Percentiles rank a stretch among this genome's conserved stretches.
These are phyloP conservation scores for Podaxis sp. DNA, from an alignment of 768 basidiomycete genomes.

Conservation along the genomic window DNA sequence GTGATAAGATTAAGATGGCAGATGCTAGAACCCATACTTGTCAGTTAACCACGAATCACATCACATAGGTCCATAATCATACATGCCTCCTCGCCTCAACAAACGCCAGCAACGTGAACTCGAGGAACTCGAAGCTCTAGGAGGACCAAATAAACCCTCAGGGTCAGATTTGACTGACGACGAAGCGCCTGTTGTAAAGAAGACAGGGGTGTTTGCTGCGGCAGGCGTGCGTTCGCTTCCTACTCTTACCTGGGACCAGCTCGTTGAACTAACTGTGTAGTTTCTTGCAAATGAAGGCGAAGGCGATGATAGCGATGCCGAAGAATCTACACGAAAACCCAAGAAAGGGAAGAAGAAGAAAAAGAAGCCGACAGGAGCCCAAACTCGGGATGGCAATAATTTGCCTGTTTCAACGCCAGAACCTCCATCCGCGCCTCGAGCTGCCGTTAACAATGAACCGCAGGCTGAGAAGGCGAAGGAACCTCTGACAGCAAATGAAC, in stretches of 20 bases:
- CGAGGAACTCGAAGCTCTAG: slow-evolving; percentile 71
- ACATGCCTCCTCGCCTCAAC: slow-evolving; percentile 73
- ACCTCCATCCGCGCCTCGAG: slow-evolving; percentile 5
- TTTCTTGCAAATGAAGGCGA: background rate
- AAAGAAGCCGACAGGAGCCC: slow-evolving; percentile 27
- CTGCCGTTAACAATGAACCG: slow-evolving; percentile 5
- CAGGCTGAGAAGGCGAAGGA: slow-evolving; percentile 13
- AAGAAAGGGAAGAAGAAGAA: slow-evolving; percentile 44
- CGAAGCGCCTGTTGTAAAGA: slow-evolving; percentile 21
- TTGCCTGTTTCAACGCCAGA: background rate
- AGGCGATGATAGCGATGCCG: background rate
- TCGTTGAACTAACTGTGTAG: background rate
- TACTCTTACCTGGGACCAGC: background rate
- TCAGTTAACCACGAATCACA: too few species aligned
- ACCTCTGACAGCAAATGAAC: slow-evolving; percentile 37
- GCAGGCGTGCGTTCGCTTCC: slow-evolving; percentile 1
- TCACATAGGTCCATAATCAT: background rate
- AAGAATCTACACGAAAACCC: background rate
- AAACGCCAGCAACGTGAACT: slow-evolving; percentile 87
- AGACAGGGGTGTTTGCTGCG: slow-evolving; percentile 1
- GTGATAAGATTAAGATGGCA: too few species aligned
- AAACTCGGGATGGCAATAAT: background rate
- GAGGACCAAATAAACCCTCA: slow-evolving; percentile 16
- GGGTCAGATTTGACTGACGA: slow-evolving; percentile 36
- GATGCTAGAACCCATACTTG: too few species aligned